A percentile compares a stretch with the other conserved stretches of the same genome.
Evolutionary conservation across 169 alveolate genomes (phyloP).

Genomic region (Eimeria maxima): DNA sequence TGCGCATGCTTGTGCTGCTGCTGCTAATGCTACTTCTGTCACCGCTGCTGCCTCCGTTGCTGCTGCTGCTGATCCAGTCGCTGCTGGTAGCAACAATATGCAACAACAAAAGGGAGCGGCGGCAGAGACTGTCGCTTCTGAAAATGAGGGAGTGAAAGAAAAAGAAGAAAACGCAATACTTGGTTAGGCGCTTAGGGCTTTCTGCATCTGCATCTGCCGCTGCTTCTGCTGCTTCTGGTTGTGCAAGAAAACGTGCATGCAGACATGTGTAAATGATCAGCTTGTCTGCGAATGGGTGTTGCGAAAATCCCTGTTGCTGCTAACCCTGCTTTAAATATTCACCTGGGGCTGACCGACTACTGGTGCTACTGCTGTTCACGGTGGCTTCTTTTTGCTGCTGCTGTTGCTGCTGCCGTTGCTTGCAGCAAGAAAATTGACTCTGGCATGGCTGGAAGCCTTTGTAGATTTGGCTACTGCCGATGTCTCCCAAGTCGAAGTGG

Average conservation of each 20-base stretch:
- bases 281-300: not conserved
- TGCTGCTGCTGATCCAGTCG: not conserved
- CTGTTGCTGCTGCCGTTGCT: not conserved
- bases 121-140: not conserved
- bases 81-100: not conserved
- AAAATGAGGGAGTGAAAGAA: not conserved
- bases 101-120: not conserved
- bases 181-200: not conserved
- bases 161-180: not conserved
- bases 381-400: conserved; percentile 15
- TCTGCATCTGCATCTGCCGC: conserved; percentile 19
- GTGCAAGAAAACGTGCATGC: not conserved
- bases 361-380: conserved; percentile 12
- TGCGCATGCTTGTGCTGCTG: not conserved
- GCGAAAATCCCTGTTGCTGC: not conserved
- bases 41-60: not conserved
- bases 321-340: not conserved
- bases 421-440: conserved; percentile 2
- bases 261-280: not conserved
- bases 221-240: not conserved
- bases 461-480: conserved; percentile 4
- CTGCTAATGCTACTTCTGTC: not conserved
- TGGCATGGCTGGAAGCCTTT: conserved; percentile 36
- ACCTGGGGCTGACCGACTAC: not conserved
- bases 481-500: not conserved